Conservation (phyloP, 2,329 filamentous ascomycete genomes). For the Tolypocladium capitatum region DNA sequence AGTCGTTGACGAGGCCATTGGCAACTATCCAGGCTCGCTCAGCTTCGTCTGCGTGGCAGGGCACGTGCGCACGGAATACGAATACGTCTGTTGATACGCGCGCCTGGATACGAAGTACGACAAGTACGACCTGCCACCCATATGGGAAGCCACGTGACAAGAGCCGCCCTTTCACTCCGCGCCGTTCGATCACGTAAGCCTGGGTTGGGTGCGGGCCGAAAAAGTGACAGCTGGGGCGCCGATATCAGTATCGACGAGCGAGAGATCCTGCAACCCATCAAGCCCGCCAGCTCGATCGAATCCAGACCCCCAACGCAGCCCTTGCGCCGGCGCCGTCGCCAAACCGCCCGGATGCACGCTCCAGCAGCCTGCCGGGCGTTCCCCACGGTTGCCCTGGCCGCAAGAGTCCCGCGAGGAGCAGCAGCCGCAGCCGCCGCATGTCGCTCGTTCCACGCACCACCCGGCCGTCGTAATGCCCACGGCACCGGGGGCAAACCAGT, state of each 20-base stretch:
- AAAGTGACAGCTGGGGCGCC: too few relatives aligned
- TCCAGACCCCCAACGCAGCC: constrained; percentile 1
- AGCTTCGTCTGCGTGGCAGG: too few relatives aligned
- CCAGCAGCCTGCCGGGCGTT: constrained; percentile 16
- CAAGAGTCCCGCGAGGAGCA: constrained; percentile 11
- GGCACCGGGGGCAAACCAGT: constrained; percentile 14
- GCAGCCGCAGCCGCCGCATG: constrained; percentile 3
- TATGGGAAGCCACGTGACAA: too few relatives aligned
- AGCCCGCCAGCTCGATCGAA: background rate
- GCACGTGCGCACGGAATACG: too few relatives aligned
- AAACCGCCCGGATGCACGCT: constrained; percentile 17
- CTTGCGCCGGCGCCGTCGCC: constrained; percentile 8
- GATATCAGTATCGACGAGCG: background rate
- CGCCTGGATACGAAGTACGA: too few relatives aligned
- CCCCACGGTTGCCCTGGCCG: constrained; percentile 11
- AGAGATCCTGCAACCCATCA: background rate
- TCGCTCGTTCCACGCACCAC: constrained; percentile 11
- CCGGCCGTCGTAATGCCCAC: constrained; percentile 6
- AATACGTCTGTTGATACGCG: too few relatives aligned
- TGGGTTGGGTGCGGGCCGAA: background rate
- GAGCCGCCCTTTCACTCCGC: too few relatives aligned
- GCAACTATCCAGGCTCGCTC: too few relatives aligned
- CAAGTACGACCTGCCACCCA: too few relatives aligned
- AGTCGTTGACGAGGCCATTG: background rate
- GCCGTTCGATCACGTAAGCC: background rate